Conservation (phyloP, 768 basidiomycete genomes). For the Dentipellis fragilis region DNA sequence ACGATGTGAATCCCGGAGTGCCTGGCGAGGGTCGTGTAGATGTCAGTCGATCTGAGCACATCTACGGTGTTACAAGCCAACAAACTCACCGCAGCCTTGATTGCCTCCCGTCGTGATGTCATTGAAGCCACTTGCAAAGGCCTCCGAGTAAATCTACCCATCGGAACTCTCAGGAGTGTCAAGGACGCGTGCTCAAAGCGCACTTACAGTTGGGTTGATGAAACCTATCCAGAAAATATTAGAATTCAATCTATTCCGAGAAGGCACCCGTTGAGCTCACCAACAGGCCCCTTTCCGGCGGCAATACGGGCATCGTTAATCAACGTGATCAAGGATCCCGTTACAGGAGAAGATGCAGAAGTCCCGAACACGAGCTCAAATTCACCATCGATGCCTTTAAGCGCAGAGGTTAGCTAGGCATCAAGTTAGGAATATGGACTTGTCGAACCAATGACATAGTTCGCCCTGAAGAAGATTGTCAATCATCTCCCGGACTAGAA, state of each 20-base stretch:
- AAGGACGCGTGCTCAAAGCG: neutral
- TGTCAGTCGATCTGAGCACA: neutral
- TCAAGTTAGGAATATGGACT: neutral
- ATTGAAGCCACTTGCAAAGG: conserved; percentile 16
- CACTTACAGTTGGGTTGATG: conserved; percentile 57
- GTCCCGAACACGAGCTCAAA: conserved; percentile 26
- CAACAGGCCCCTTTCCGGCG: conserved; percentile 24
- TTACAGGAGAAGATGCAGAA: conserved; percentile 26
- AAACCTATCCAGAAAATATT: conserved; percentile 11
- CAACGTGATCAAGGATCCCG: conserved; percentile 23
- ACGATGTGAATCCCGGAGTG: conserved; percentile 18
- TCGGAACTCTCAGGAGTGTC: neutral
- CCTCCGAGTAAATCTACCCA: conserved; percentile 13
- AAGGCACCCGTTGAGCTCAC: neutral
- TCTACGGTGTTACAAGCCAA: neutral
- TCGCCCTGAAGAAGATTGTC: conserved; percentile 13
- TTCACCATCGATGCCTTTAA: conserved; percentile 19
- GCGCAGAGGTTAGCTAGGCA: neutral
- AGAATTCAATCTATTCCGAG: neutral
- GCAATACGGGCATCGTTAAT: conserved; percentile 29
- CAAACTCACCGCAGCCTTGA: conserved; percentile 12
- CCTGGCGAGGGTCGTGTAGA: neutral
- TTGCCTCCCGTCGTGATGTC: conserved; percentile 18
- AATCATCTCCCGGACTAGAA: too few species aligned
- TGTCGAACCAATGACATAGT: conserved; percentile 20